phyloP scores from a whole-genome alignment of 495 filamentous ascomycete genomes.

The Sphaerosporella brunnea region DNA sequence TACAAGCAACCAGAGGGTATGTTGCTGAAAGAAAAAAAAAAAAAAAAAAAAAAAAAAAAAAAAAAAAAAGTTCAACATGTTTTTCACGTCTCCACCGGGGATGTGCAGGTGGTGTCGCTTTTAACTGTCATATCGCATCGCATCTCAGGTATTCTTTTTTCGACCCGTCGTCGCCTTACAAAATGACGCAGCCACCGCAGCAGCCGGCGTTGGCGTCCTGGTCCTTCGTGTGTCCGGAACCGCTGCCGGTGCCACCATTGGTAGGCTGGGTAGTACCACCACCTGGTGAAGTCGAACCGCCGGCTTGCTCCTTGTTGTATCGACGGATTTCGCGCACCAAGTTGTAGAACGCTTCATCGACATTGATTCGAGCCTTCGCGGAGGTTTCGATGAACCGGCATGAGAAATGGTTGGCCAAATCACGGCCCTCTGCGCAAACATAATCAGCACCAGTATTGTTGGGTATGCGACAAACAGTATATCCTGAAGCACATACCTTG shows the following conservation, averaged over 20 bases:
- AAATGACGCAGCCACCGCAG: slow-evolving; percentile 72
- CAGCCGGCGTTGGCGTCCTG: slow-evolving; percentile 58
- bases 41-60: not conserved
- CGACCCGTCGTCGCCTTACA: slow-evolving; percentile 39
- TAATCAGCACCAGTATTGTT: not conserved
- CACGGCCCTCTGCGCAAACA: slow-evolving; percentile 57
- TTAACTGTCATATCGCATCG: slow-evolving; percentile 1
- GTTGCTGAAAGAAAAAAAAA: not conserved
- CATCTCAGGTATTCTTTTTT: not conserved
- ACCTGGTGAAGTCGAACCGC: slow-evolving; percentile 48
- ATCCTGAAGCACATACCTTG: slow-evolving; percentile 54
- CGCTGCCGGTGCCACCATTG: slow-evolving; percentile 21
- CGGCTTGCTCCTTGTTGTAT: slow-evolving; percentile 95
- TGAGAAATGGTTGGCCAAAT: slow-evolving; percentile 66
- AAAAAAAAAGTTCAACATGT: slow-evolving; percentile 1
- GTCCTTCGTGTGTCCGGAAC: slow-evolving; percentile 53
- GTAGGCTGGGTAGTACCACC: slow-evolving; percentile 34
- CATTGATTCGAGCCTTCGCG: slow-evolving; percentile 92
- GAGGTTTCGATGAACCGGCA: slow-evolving; percentile 99
- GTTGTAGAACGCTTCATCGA: slow-evolving; percentile 96
- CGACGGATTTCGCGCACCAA: slow-evolving; percentile 91
- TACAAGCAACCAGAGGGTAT: not conserved
- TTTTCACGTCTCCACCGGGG: not conserved
- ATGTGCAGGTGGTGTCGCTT: no score
- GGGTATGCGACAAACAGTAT: slow-evolving; percentile 1